Evolutionary conservation across 2,329 filamentous ascomycete species (phyloP).

Genomic region (Cladosporium colombiae): DNA sequence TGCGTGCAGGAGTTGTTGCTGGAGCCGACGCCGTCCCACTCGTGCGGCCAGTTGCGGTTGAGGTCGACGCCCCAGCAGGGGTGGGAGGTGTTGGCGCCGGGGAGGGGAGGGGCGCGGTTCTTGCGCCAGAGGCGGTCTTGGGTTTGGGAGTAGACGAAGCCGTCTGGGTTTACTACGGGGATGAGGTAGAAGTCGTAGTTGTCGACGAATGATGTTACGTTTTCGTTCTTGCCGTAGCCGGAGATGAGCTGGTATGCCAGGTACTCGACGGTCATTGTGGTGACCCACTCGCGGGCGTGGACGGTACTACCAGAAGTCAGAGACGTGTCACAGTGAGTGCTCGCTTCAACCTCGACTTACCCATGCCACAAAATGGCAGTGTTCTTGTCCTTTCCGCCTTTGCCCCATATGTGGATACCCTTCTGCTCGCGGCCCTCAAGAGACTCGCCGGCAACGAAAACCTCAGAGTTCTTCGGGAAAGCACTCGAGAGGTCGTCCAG

Average conservation of each 20-base stretch:
- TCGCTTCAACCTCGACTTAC: not conserved
- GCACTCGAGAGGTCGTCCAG: constrained; percentile 28
- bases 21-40: constrained; percentile 50
- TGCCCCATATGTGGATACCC: constrained; percentile 30
- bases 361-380: constrained; percentile 29
- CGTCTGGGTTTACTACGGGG: constrained; percentile 39
- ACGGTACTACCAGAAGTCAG: not conserved
- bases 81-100: constrained; percentile 36
- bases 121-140: constrained; percentile 63
- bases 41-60: constrained; percentile 59
- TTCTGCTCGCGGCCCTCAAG: constrained; percentile 29
- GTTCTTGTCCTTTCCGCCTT: constrained; percentile 24
- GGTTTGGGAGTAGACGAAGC: constrained; percentile 60
- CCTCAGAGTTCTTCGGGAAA: constrained; percentile 28
- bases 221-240: constrained; percentile 26
- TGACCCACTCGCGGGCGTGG: constrained; percentile 32
- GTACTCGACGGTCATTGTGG: constrained; percentile 31
- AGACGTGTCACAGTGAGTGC: not conserved
- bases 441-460: constrained; percentile 27
- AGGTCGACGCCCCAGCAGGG: constrained; percentile 54
- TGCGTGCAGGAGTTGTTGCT: constrained; percentile 55
- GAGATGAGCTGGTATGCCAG: constrained; percentile 30
- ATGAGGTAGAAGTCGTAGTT: constrained; percentile 30
- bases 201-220: constrained; percentile 25
- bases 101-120: constrained; percentile 49